A percentile compares a stretch with the other conserved stretches of the same genome.
These are phyloP conservation scores for Lignosus rhinocerotis DNA, from an alignment of 1,284 basidiomycete genomes.

Conservation along the genomic window DNA sequence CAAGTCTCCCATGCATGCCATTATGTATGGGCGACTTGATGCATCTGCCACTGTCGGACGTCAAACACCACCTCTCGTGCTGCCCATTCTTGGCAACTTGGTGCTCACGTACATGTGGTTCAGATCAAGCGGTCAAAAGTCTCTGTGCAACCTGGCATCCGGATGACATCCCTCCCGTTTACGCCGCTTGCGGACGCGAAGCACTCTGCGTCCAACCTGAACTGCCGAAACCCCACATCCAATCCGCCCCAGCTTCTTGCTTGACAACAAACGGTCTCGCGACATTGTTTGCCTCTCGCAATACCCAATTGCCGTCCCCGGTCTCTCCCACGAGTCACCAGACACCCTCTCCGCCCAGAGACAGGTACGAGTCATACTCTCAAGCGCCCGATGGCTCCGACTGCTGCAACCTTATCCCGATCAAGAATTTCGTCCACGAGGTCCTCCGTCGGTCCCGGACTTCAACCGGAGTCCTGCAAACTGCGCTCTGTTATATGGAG, in stretches of 20 bases:
- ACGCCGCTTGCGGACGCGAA: conserved; percentile 32
- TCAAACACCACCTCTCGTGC: conserved; percentile 14
- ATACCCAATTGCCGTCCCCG: conserved; percentile 51
- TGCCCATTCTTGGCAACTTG: conserved; percentile 16
- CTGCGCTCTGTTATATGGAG: conserved; percentile 77
- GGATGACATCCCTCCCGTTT: conserved; percentile 66
- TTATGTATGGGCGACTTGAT: conserved; percentile 5
- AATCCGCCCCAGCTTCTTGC: background rate
- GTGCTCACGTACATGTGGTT: conserved; percentile 6
- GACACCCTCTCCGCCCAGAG: conserved; percentile 30
- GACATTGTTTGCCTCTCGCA: conserved; percentile 30
- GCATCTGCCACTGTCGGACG: conserved; percentile 8
- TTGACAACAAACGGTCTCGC: conserved; percentile 24
- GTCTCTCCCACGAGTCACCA: conserved; percentile 41
- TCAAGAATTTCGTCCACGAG: conserved; percentile 75
- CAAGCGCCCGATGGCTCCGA: conserved; percentile 21
- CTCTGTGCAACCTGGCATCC: conserved; percentile 75
- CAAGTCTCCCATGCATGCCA: background rate
- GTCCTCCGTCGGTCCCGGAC: conserved; percentile 75
- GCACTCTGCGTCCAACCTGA: conserved; percentile 19
- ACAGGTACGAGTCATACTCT: conserved; percentile 20
- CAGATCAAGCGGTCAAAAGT: conserved; percentile 77
- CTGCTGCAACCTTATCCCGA: conserved; percentile 48
- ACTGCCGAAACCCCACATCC: conserved; percentile 22
- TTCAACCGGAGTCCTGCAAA: conserved; percentile 73